Evolutionary conservation across 129 eudicot genomes (phyloP).

Genomic region (carrot (Daucus carota)): DH1_v3.0 NC_030385.2:1970001-1970500

Average conservation of each 20-base stretch:
- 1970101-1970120: conserved; percentile 88
- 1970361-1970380: not conserved
- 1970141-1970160: conserved; percentile 6
- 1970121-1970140: conserved; percentile 94
- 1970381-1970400: not conserved
- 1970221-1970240: not conserved
- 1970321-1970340: not conserved
- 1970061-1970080: conserved; percentile 66
- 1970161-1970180: not conserved
- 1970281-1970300: no score
- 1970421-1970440: not conserved
- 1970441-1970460: not conserved
- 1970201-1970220: not conserved
- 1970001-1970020: conserved; percentile 7
- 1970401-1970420: not conserved
- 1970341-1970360: not conserved
- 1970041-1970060: conserved; percentile 83
- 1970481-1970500: not conserved
- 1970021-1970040: conserved; percentile 87
- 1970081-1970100: conserved; percentile 78
- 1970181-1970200: no score
- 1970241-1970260: no score
- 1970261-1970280: no score
- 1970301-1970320: not conserved
- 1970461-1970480: not conserved